Percentiles rank a stretch among this genome's conserved stretches.
Evolutionary conservation across 495 filamentous ascomycete genomes (phyloP).

Genomic region (Hypoxylon lenormandii): DNA sequence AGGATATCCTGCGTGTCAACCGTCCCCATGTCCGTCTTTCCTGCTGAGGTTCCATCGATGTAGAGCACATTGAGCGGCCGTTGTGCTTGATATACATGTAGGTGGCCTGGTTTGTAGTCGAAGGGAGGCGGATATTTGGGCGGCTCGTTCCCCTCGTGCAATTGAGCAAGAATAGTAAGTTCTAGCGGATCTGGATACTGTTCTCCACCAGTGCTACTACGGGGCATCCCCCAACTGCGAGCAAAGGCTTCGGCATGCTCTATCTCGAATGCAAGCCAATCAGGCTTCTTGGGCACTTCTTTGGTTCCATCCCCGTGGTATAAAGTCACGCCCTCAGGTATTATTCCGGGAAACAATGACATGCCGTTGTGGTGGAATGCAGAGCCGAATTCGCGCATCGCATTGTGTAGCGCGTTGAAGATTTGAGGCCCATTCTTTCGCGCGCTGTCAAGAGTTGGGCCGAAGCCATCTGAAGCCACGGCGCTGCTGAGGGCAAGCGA

Average conservation of each 20-base stretch:
- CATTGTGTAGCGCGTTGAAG: constrained; percentile 74
- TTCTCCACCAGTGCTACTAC: constrained; percentile 1
- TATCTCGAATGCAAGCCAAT: constrained; percentile 79
- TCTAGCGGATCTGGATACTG: background rate
- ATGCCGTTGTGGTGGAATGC: constrained; percentile 77
- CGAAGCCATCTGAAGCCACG: constrained; percentile 22
- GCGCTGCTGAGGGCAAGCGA: constrained; percentile 12
- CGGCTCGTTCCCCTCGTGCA: background rate
- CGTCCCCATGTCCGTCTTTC: constrained; percentile 69
- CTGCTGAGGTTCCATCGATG: constrained; percentile 71
- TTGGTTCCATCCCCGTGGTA: constrained; percentile 68
- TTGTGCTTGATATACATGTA: constrained; percentile 66
- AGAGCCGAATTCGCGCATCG: constrained; percentile 77
- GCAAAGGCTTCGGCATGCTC: constrained; percentile 74
- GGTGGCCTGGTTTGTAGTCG: constrained; percentile 56
- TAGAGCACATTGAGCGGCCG: constrained; percentile 68
- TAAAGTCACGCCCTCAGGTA: constrained; percentile 69
- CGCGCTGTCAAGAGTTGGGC: constrained; percentile 48
- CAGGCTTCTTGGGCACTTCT: constrained; percentile 61
- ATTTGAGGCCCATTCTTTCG: constrained; percentile 68
- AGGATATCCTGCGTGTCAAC: constrained; percentile 71
- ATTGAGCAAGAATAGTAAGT: background rate
- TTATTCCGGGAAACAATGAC: constrained; percentile 69
- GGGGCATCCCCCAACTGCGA: constrained; percentile 22
- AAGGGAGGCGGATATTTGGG: constrained; percentile 9